These are phyloP conservation scores for Globisporangium barbulae DNA, from an alignment of 352 stramenopile genomes.

Conservation along the genomic window DNA sequence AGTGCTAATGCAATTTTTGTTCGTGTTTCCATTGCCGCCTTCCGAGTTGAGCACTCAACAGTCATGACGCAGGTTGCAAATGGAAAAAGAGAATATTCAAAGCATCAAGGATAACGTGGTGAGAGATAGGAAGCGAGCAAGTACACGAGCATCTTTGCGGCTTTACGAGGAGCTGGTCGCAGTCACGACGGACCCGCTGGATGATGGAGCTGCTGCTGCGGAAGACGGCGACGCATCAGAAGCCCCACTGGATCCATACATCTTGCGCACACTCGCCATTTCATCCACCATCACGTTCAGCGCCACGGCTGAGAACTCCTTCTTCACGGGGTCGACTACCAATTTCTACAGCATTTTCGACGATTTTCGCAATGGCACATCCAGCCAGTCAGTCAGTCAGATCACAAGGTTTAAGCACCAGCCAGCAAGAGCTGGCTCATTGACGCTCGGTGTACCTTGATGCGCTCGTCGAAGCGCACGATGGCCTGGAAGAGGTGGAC, in stretches of 20 bases:
- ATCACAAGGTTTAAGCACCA: too few relatives aligned
- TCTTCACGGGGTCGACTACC: conserved; percentile 78
- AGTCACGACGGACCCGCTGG: neutral
- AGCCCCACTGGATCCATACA: conserved; percentile 28
- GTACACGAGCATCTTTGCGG: neutral
- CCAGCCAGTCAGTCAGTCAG: neutral
- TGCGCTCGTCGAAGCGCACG: conserved; percentile 74
- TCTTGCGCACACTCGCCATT: conserved; percentile 49
- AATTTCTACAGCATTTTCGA: conserved; percentile 53
- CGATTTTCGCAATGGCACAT: neutral
- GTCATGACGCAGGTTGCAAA: neutral
- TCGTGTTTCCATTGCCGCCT: neutral
- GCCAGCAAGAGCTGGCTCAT: too few relatives aligned
- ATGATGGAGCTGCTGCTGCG: neutral
- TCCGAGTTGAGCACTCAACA: neutral
- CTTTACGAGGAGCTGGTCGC: neutral
- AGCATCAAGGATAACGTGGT: neutral
- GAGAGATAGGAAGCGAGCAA: neutral
- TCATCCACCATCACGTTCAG: conserved; percentile 56
- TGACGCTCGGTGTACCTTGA: conserved; percentile 45
- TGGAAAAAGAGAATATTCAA: neutral
- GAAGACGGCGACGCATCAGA: neutral
- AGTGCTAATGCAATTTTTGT: neutral
- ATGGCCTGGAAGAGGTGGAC: conserved; percentile 73
- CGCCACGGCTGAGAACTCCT: conserved; percentile 70